Evolutionary conservation across 2,329 filamentous ascomycete species (phyloP).

Genomic region (Fusarium sterilihyphosum): DNA sequence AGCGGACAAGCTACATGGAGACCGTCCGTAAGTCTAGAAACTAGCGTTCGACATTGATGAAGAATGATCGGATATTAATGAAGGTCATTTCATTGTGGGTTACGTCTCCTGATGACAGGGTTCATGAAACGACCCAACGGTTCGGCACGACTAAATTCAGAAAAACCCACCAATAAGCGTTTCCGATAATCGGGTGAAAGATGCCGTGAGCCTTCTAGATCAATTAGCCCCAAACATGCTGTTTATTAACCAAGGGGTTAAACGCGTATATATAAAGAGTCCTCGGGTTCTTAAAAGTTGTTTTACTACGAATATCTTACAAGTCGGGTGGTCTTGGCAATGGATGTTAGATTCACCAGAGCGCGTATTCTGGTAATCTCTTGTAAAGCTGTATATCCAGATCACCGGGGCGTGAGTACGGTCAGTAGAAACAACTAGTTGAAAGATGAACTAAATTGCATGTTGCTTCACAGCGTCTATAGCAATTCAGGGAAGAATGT

Average conservation of each 20-base stretch:
- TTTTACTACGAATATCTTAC: rapidly evolving
- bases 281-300: background rate
- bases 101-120: background rate
- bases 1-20: rapidly evolving
- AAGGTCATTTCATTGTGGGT: background rate
- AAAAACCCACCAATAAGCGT: background rate
- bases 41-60: background rate
- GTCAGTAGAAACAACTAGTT: background rate
- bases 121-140: background rate
- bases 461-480: background rate
- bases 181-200: background rate
- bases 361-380: rapidly evolving
- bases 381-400: rapidly evolving
- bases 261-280: background rate
- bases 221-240: background rate
- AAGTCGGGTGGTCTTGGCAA: background rate
- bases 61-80: background rate
- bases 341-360: rapidly evolving
- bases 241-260: background rate
- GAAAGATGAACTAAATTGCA: background rate
- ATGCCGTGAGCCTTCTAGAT: background rate
- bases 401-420: background rate
- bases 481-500: background rate
- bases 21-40: rapidly evolving
- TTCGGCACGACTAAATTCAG: no score